Evolutionary conservation across 352 stramenopile genomes (phyloP).

Genomic region (Peronospora belbahrii): DNA sequence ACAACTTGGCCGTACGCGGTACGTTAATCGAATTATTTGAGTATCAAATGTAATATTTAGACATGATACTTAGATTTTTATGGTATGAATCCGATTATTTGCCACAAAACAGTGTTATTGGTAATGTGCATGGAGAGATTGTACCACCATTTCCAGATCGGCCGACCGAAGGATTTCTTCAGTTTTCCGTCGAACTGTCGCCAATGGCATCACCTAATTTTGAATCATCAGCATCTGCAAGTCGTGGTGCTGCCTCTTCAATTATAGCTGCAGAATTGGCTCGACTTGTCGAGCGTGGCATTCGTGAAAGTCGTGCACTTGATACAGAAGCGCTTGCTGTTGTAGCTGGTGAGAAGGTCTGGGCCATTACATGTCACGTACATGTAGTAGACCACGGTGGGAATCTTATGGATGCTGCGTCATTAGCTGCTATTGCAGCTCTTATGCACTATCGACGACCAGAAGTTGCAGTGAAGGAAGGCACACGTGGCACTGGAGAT

Average conservation of each 20-base stretch:
- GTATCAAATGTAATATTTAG: too few species aligned
- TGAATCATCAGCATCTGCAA: slow-evolving; percentile 32
- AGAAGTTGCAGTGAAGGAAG: slow-evolving; percentile 68
- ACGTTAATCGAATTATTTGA: slow-evolving; percentile 4
- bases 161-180: slow-evolving; percentile 81
- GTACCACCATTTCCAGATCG: slow-evolving; percentile 81
- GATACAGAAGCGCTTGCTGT: slow-evolving; percentile 93
- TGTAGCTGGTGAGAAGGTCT: slow-evolving; percentile 89
- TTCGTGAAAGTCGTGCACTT: slow-evolving; percentile 87
- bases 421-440: slow-evolving; percentile 89
- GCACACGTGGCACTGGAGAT: slow-evolving; percentile 6
- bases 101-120: slow-evolving; percentile 43
- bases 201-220: slow-evolving; percentile 80
- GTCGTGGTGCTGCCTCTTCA: slow-evolving; percentile 39
- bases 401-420: slow-evolving; percentile 88
- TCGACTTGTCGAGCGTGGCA: slow-evolving; percentile 86
- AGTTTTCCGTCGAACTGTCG: slow-evolving; percentile 80
- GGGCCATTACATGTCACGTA: slow-evolving; percentile 88
- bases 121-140: slow-evolving; percentile 79
- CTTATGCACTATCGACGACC: slow-evolving; percentile 91
- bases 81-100: too few species aligned
- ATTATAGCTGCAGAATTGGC: slow-evolving; percentile 62
- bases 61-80: too few species aligned
- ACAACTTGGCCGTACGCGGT: slow-evolving; percentile 69
- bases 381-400: slow-evolving; percentile 89